Percentiles rank a stretch among this genome's conserved stretches.
phyloP scores from a whole-genome alignment of 2,329 filamentous ascomycete species.

The Ceratocystis diversiconidia region DNA sequence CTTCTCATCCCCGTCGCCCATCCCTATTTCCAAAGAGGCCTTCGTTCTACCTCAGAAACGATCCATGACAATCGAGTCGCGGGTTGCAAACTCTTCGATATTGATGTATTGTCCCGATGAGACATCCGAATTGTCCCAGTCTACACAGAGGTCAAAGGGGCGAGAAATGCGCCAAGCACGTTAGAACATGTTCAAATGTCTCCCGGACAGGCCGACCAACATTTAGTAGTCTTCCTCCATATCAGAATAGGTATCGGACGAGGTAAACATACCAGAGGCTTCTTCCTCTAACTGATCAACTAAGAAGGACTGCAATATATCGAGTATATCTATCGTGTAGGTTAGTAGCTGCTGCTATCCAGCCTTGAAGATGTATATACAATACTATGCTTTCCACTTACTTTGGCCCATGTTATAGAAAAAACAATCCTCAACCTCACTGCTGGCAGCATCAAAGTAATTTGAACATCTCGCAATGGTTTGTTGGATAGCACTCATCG shows the following conservation, averaged over 20 bases:
- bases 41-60: background rate
- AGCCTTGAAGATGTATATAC: too few species aligned
- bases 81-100: background rate
- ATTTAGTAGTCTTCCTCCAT: constrained; percentile 2
- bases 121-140: constrained; percentile 11
- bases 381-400: constrained; percentile 23
- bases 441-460: constrained; percentile 28
- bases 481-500: constrained; percentile 30
- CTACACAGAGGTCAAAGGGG: background rate
- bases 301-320: constrained; percentile 38
- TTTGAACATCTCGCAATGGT: constrained; percentile 31
- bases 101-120: constrained; percentile 10
- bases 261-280: constrained; percentile 38
- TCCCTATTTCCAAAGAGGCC: background rate
- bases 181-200: constrained; percentile 12
- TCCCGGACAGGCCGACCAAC: background rate
- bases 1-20: background rate
- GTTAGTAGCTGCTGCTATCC: background rate
- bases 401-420: constrained; percentile 28
- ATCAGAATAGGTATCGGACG: constrained; percentile 7
- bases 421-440: constrained; percentile 23
- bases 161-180: background rate
- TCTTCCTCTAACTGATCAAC: constrained; percentile 46
- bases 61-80: background rate
- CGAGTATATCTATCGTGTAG: constrained; percentile 28